Percentiles rank a stretch among this genome's conserved stretches.
These are phyloP conservation scores for Flammula alnicola DNA, from an alignment of 1,284 basidiomycete species.

Conservation along the genomic window DNA sequence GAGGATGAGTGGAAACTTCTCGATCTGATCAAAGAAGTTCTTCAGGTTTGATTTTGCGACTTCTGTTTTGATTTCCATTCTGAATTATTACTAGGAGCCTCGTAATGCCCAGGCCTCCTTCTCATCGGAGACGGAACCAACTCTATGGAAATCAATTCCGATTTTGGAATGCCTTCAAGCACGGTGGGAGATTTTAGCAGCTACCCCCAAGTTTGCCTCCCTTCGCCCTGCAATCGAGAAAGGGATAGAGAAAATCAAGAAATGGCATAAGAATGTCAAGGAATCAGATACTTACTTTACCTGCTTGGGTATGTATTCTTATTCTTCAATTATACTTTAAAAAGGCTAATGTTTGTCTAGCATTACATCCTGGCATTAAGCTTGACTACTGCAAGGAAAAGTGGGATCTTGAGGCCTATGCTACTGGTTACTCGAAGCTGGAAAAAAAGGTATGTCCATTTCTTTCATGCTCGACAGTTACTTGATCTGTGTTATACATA, in stretches of 20 bases:
- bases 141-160: slow-evolving; percentile 30
- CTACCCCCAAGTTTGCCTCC: slow-evolving; percentile 18
- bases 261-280: slow-evolving; percentile 33
- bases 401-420: slow-evolving; percentile 18
- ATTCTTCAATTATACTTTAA: slow-evolving; percentile 4
- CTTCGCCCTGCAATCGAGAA: slow-evolving; percentile 25
- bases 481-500: slow-evolving; percentile 7
- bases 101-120: slow-evolving; percentile 27
- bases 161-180: slow-evolving; percentile 32
- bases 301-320: slow-evolving; percentile 1
- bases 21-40: slow-evolving; percentile 25
- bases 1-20: slow-evolving; percentile 25
- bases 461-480: slow-evolving; percentile 1
- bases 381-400: slow-evolving; percentile 20
- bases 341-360: slow-evolving; percentile 13
- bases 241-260: slow-evolving; percentile 31
- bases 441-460: slow-evolving; percentile 7
- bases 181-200: slow-evolving; percentile 27
- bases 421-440: slow-evolving; percentile 8
- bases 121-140: slow-evolving; percentile 28
- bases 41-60: slow-evolving; percentile 20
- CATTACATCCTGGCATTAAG: slow-evolving; percentile 29
- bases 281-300: slow-evolving; percentile 32
- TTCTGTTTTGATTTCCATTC: slow-evolving; percentile 3
- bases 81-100: slow-evolving; percentile 13